Evolutionary conservation across 2,329 filamentous ascomycete species (phyloP).

Genomic region (Anthostomella pinea): DNA sequence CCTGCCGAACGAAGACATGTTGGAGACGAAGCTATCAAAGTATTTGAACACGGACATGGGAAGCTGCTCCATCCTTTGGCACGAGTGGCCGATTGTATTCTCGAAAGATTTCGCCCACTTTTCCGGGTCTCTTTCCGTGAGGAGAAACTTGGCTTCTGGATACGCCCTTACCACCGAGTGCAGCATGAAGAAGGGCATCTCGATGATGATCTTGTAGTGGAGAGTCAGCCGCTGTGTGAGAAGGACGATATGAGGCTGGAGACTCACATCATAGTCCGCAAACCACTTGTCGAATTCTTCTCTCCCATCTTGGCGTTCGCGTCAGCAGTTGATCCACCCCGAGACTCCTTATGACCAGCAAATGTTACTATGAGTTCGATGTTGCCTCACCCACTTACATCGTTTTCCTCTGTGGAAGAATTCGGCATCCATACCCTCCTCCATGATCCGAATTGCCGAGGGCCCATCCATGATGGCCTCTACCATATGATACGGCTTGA

Average conservation of each 20-base stretch:
- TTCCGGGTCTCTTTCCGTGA: slow-evolving; percentile 34
- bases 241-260: background rate
- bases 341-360: background rate
- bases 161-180: slow-evolving; percentile 29
- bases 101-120: slow-evolving; percentile 33
- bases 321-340: too few relatives aligned
- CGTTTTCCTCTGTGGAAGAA: slow-evolving; percentile 26
- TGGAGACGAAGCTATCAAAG: slow-evolving; percentile 20
- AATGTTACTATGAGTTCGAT: background rate
- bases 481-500: slow-evolving; percentile 36
- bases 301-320: slow-evolving; percentile 23
- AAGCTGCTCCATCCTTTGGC: slow-evolving; percentile 9
- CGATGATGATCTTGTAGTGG: slow-evolving; percentile 23
- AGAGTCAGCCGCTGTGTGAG: slow-evolving; percentile 2
- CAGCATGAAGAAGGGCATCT: slow-evolving; percentile 33
- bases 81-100: slow-evolving; percentile 25
- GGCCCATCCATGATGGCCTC: slow-evolving; percentile 27
- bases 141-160: slow-evolving; percentile 36
- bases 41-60: slow-evolving; percentile 26
- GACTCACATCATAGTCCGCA: slow-evolving; percentile 35
- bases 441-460: slow-evolving; percentile 24
- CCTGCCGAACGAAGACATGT: slow-evolving; percentile 7
- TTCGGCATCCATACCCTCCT: slow-evolving; percentile 31
- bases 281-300: slow-evolving; percentile 41
- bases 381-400: slow-evolving; percentile 23